phyloP scores from a whole-genome alignment of 768 basidiomycete species.

The Hebeloma cylindrosporum region DNA sequence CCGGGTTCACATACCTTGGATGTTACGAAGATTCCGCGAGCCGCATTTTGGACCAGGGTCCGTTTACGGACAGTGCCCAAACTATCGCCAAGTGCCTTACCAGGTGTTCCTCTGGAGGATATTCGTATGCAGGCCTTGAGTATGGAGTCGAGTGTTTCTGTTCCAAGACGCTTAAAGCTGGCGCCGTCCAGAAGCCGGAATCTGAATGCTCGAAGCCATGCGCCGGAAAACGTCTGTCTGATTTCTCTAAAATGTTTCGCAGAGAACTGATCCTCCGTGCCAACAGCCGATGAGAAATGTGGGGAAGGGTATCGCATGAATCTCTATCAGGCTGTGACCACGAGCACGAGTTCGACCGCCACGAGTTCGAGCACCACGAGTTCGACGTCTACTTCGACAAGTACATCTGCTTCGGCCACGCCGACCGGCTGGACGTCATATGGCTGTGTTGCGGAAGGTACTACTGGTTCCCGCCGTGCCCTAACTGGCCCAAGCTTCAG shows the following conservation, averaged over 20 bases:
- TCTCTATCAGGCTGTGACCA: constrained; percentile 18
- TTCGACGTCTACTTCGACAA: constrained; percentile 6
- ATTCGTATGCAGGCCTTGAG: constrained; percentile 31
- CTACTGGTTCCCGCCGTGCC: constrained; percentile 31
- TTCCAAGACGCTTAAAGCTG: constrained; percentile 22
- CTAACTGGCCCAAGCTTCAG: constrained; percentile 28
- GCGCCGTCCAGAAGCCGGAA: constrained; percentile 18
- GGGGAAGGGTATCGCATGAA: constrained; percentile 30
- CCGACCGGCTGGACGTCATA: constrained; percentile 15
- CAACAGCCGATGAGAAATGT: constrained; percentile 29
- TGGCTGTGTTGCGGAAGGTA: constrained; percentile 30
- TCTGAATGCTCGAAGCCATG: constrained; percentile 33
- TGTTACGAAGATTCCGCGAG: constrained; percentile 26
- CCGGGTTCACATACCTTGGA: constrained; percentile 25
- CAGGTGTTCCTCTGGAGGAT: constrained; percentile 27
- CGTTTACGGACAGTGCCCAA: constrained; percentile 17
- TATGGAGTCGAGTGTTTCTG: constrained; percentile 36
- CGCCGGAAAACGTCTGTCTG: constrained; percentile 25
- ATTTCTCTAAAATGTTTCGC: not conserved
- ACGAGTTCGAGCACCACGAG: constrained; percentile 6
- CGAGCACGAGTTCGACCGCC: not conserved
- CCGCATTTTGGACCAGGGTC: constrained; percentile 24
- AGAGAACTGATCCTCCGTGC: not conserved
- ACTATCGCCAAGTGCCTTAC: constrained; percentile 31
- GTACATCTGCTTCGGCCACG: constrained; percentile 15